Percentiles rank a stretch among this genome's conserved stretches.
phyloP scores from a whole-genome alignment of 2,329 filamentous ascomycete genomes.

The Boeremia lycopersici region DNA sequence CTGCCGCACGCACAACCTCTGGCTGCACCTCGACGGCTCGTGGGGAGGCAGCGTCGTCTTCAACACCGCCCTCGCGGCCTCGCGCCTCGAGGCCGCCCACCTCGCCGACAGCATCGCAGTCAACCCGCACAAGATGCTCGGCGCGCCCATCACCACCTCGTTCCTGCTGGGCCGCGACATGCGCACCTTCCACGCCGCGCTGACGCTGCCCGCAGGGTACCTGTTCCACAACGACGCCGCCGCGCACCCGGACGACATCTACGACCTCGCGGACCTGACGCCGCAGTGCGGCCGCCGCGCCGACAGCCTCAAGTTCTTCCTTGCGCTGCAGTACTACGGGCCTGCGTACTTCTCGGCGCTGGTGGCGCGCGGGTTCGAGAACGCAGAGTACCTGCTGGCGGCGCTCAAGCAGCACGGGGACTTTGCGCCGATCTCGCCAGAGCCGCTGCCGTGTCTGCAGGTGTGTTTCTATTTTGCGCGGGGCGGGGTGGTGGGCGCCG shows the following conservation, averaged over 20 bases:
- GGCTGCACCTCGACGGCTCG: conserved; percentile 91
- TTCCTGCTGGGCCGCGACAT: conserved; percentile 84
- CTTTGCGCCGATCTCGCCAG: conserved; percentile 74
- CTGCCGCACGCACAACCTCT: conserved; percentile 74
- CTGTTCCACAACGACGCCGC: conserved; percentile 52
- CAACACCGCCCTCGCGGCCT: conserved; percentile 58
- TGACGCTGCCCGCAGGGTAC: conserved; percentile 86
- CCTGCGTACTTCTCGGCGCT: conserved; percentile 69
- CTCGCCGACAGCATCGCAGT: conserved; percentile 82
- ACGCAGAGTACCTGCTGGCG: conserved; percentile 70
- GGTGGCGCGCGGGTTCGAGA: conserved; percentile 71
- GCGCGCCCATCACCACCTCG: conserved; percentile 86
- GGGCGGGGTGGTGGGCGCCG: conserved; percentile 56
- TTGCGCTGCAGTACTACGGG: conserved; percentile 91
- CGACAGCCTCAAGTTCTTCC: conserved; percentile 84
- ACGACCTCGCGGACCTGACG: conserved; percentile 90
- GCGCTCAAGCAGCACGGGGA: conserved; percentile 62
- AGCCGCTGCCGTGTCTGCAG: conserved; percentile 81
- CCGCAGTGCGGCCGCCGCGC: conserved; percentile 89
- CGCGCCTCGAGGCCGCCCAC: conserved; percentile 72
- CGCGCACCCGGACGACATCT: conserved; percentile 59
- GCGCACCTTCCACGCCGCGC: conserved; percentile 77
- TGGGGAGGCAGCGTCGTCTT: conserved; percentile 91
- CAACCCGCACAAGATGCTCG: conserved; percentile 98
- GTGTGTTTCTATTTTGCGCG: conserved; percentile 91